Evolutionary conservation across 2,329 filamentous ascomycete species (phyloP).

Genomic region (Colletotrichum sp.): DNA sequence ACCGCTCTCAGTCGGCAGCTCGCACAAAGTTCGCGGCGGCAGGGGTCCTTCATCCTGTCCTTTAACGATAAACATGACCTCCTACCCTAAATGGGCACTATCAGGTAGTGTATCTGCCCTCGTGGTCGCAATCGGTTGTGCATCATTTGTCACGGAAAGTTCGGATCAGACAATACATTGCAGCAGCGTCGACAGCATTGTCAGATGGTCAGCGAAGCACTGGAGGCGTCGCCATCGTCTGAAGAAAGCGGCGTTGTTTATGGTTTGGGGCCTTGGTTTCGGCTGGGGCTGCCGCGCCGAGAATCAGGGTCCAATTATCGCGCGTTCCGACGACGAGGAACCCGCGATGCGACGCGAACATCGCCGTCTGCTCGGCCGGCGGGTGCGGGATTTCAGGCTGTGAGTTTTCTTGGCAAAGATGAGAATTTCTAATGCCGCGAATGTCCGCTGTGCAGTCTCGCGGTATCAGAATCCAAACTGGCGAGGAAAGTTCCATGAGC

Average conservation of each 20-base stretch:
- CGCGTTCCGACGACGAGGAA: background rate
- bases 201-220: background rate
- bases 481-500: background rate
- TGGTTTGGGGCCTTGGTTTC: background rate
- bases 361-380: background rate
- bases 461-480: background rate
- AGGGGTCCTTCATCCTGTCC: background rate
- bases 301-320: background rate
- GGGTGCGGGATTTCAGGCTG: background rate
- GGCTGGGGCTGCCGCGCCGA: background rate
- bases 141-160: background rate
- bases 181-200: rapidly evolving
- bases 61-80: background rate
- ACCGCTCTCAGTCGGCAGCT: background rate
- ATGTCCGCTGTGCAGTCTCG: background rate
- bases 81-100: background rate
- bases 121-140: background rate
- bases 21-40: background rate
- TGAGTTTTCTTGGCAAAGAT: background rate
- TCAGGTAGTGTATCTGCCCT: background rate
- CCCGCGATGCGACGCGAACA: background rate
- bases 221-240: background rate
- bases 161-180: background rate
- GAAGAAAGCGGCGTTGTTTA: background rate
- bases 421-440: background rate